Conservation (phyloP, 2,329 filamentous ascomycete species). For the Colletotrichum acutatum region DNA sequence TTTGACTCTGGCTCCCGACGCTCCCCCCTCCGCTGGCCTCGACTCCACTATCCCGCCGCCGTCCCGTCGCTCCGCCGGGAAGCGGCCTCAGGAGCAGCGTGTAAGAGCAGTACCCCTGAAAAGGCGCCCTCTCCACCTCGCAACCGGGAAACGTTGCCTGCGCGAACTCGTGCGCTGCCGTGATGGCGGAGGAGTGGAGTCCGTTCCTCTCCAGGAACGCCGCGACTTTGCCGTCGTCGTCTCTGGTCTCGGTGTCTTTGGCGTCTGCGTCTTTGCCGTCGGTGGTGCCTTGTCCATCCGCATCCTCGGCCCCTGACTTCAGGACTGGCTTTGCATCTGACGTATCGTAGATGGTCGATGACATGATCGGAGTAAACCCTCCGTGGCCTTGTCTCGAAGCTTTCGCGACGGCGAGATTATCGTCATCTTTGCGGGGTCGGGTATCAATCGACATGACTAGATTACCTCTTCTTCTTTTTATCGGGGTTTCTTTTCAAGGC, state of each 20-base stretch:
- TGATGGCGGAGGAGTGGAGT: background rate
- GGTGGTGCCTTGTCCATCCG: background rate
- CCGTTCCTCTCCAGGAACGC: slow-evolving; percentile 19
- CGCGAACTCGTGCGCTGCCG: slow-evolving; percentile 43
- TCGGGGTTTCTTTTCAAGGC: background rate
- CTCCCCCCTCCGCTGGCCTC: background rate
- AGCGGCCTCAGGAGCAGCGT: slow-evolving; percentile 53
- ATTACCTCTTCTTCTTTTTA: background rate
- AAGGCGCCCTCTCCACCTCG: slow-evolving; percentile 45
- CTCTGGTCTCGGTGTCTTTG: background rate
- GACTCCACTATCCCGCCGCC: slow-evolving; percentile 8
- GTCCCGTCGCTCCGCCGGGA: slow-evolving; percentile 31
- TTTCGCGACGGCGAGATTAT: no score
- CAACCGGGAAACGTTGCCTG: slow-evolving; percentile 43
- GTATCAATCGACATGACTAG: background rate
- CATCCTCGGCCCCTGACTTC: fast-evolving
- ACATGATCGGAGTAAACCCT: no score
- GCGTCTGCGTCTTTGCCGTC: background rate
- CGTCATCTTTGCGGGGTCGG: background rate
- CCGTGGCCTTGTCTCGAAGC: no score
- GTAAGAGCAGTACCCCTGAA: slow-evolving; percentile 65
- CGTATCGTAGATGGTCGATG: no score
- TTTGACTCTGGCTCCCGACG: background rate
- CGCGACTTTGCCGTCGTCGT: background rate
- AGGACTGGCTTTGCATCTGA: no score